Evolutionary conservation across 176 grass and related monocot species (phyloP).

Genomic region (Miscanthus lutarioriparius): DNA sequence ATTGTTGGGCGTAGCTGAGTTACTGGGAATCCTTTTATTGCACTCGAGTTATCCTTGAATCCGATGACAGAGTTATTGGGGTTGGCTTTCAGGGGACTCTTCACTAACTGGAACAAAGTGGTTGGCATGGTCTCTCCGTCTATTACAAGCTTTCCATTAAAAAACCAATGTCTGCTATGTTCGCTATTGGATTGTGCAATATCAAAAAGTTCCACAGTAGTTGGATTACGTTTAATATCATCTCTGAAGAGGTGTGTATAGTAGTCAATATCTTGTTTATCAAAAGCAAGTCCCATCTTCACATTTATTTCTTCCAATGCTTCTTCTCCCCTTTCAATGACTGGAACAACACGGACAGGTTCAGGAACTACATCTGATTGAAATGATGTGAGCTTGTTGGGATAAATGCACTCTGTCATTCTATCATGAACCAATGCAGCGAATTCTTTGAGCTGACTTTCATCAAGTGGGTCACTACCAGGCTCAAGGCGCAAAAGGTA

Average conservation of each 20-base stretch:
- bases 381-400: conserved; percentile 66
- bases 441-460: conserved; percentile 64
- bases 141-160: conserved; percentile 79
- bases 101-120: conserved; percentile 90
- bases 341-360: conserved; percentile 59
- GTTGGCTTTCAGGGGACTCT: conserved; percentile 76
- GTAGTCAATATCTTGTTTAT: conserved; percentile 91
- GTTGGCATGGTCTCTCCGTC: conserved; percentile 66
- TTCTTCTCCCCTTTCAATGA: conserved; percentile 70
- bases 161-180: conserved; percentile 93
- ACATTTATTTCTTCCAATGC: conserved; percentile 93
- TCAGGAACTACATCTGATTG: conserved; percentile 58
- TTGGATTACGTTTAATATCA: conserved; percentile 84
- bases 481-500: conserved; percentile 62
- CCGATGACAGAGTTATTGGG: conserved; percentile 85
- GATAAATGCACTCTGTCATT: conserved; percentile 91
- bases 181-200: conserved; percentile 91
- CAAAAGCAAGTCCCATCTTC: conserved; percentile 89
- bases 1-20: conserved; percentile 62
- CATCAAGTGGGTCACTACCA: conserved; percentile 54
- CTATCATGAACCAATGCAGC: conserved; percentile 76
- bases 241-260: conserved; percentile 82
- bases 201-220: conserved; percentile 88
- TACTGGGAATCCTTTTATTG: conserved; percentile 75
- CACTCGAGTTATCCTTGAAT: conserved; percentile 93